A percentile compares a stretch with the other conserved stretches of the same genome.
These are phyloP conservation scores for Rhodotorula toruloides DNA, from an alignment of 768 basidiomycete genomes.

Conservation along the genomic window DNA sequence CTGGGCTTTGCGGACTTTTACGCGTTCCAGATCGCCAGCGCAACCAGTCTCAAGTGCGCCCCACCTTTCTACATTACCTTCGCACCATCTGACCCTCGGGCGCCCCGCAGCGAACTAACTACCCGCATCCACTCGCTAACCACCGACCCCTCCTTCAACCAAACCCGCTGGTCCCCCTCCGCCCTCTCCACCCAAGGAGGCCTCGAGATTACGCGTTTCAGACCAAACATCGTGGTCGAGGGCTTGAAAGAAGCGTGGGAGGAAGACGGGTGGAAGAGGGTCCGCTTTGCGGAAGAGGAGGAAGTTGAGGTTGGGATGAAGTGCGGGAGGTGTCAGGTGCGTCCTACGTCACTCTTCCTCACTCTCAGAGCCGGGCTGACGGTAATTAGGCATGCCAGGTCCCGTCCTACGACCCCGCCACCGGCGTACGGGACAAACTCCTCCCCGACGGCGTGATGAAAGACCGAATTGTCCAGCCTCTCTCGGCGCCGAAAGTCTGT, in stretches of 20 bases:
- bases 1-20: constrained; percentile 30
- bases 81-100: no score
- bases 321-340: constrained; percentile 32
- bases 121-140: constrained; percentile 15
- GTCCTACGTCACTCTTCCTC: not conserved
- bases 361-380: not conserved
- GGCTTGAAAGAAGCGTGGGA: constrained; percentile 19
- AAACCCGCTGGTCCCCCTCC: constrained; percentile 11
- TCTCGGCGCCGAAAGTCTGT: constrained; percentile 12
- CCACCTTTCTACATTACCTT: not conserved
- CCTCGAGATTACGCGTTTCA: constrained; percentile 25
- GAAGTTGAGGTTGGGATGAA: constrained; percentile 19
- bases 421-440: constrained; percentile 22
- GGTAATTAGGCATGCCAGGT: constrained; percentile 4
- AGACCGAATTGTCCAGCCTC: constrained; percentile 13
- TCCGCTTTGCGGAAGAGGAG: constrained; percentile 9
- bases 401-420: constrained; percentile 24
- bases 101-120: constrained; percentile 16
- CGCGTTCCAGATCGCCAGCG: constrained; percentile 6
- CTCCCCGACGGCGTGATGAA: constrained; percentile 31
- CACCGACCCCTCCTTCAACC: not conserved
- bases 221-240: constrained; percentile 30
- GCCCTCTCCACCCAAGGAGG: not conserved
- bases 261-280: constrained; percentile 33
- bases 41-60: constrained; percentile 17